A percentile compares a stretch with the other conserved stretches of the same genome.
phyloP scores from a whole-genome alignment of 2,329 filamentous ascomycete species.

The Amesomyces nigricolor region DNA sequence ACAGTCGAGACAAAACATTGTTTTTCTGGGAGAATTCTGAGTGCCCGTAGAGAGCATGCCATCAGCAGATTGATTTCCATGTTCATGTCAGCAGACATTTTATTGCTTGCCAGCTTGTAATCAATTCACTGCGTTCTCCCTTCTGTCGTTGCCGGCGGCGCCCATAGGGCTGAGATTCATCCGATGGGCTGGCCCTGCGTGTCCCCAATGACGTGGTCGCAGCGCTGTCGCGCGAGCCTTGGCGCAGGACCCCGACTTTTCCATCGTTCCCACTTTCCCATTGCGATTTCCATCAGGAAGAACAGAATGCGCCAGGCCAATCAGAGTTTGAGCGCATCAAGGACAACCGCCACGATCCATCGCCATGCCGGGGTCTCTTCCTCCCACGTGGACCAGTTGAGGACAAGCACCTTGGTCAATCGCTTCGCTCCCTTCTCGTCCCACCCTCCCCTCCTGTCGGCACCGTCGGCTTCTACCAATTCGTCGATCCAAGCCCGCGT shows the following conservation, averaged over 20 bases:
- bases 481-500: too few relatives aligned
- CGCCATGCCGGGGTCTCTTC: background rate
- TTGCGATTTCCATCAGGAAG: conserved; percentile 7
- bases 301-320: conserved; percentile 13
- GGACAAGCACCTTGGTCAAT: too few relatives aligned
- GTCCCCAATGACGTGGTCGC: conserved; percentile 14
- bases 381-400: too few relatives aligned
- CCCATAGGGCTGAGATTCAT: conserved; percentile 12
- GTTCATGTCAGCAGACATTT: background rate
- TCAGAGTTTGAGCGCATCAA: conserved; percentile 20
- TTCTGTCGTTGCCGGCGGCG: background rate
- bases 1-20: too few relatives aligned
- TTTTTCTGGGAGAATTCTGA: too few relatives aligned
- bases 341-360: background rate
- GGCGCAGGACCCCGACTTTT: conserved; percentile 11
- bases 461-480: too few relatives aligned
- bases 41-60: too few relatives aligned
- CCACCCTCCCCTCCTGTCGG: too few relatives aligned
- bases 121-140: background rate
- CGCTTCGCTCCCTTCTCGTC: too few relatives aligned
- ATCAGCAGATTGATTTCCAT: too few relatives aligned
- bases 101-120: background rate
- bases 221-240: conserved; percentile 11
- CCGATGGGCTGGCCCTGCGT: background rate
- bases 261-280: conserved; percentile 14